A percentile compares a stretch with the other conserved stretches of the same genome.
Conservation (phyloP, 2,329 filamentous ascomycete genomes). For the Coniochaeta sp. region DNA sequence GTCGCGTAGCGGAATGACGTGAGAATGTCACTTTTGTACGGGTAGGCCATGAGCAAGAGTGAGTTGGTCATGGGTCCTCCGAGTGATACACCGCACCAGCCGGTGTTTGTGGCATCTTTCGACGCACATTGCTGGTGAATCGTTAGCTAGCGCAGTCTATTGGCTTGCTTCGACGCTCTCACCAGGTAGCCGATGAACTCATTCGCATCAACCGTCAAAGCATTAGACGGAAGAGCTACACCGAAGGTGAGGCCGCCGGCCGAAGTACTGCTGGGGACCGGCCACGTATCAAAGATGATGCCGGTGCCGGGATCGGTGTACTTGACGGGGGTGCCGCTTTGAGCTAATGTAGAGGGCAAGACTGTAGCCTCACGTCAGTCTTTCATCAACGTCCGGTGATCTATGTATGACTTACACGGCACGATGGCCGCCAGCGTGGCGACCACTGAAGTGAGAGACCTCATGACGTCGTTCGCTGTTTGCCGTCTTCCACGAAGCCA, state of each 20-base stretch:
- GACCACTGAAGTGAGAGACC: conserved; percentile 12
- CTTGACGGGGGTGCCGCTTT: conserved; percentile 17
- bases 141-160: neutral
- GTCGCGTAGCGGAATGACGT: conserved; percentile 45
- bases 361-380: conserved; percentile 7
- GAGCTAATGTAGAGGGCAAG: conserved; percentile 14
- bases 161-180: conserved; percentile 8
- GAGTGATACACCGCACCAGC: conserved; percentile 46
- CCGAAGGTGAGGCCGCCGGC: conserved; percentile 40
- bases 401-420: conserved; percentile 11
- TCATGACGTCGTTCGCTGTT: conserved; percentile 11
- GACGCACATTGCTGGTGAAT: conserved; percentile 31
- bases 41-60: conserved; percentile 45
- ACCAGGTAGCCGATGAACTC: conserved; percentile 50
- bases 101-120: conserved; percentile 29
- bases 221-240: conserved; percentile 38
- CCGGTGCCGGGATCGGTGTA: conserved; percentile 39
- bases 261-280: conserved; percentile 26
- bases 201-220: conserved; percentile 30
- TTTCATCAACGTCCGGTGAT: neutral
- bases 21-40: conserved; percentile 35
- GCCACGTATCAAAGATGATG: conserved; percentile 44
- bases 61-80: conserved; percentile 45
- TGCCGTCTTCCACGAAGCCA: neutral
- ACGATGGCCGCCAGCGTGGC: conserved; percentile 14